Evolutionary conservation across 2,329 filamentous ascomycete species (phyloP), one percentile per base, ranked within the genome.

Genomic region (Fusarium sp.): DNA sequence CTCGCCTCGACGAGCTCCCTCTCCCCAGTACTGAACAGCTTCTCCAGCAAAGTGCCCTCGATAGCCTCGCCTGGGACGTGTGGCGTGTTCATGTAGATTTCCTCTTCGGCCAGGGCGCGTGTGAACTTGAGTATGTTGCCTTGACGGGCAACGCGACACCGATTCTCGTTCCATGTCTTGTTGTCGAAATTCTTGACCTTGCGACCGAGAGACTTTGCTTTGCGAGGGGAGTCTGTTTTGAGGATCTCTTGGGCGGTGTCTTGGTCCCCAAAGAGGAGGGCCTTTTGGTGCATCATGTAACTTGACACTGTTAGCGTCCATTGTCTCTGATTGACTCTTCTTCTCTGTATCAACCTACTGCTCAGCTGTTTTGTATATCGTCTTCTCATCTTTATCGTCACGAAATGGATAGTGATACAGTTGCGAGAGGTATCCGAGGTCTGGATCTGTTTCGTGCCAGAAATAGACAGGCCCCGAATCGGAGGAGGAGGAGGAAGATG

Each of bases 81-180:
- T 1, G 66, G 62, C 1, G 64, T 60, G 23, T 70, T 68, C 45
- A 59, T 66, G 38, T 56, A 59, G 33, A 71, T 68, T 1, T 71
- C 72, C 3, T 65, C 66, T 43, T 73, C 71, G 0, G 70, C 60
- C 5, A 77, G 68, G n/a, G 77, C 75, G 13, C 62, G 65, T 4
- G 80, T 84, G 65, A 89, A 89, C 68, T 90, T 90, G 66, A 81
- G 78, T 44, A 79, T 77, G 49, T 81, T 88, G 3, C 83, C 87
- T 14, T 82, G 76, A 31, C 79, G 77, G 0, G 90, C 88, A 45
- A 91, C 82, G 3, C 71, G 65, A 36, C 77, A 73, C 41, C 86
- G 80, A 53, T 84, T 68, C 27, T 71, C 61, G 31, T 80, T 70
- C 88, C 87, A 90, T 0, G 75, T 71, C 3, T 65, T 60, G 1